Base-by-base conservation (phyloP, 352 stramenopile genomes). In the Thraustotheca clavata region DNA sequence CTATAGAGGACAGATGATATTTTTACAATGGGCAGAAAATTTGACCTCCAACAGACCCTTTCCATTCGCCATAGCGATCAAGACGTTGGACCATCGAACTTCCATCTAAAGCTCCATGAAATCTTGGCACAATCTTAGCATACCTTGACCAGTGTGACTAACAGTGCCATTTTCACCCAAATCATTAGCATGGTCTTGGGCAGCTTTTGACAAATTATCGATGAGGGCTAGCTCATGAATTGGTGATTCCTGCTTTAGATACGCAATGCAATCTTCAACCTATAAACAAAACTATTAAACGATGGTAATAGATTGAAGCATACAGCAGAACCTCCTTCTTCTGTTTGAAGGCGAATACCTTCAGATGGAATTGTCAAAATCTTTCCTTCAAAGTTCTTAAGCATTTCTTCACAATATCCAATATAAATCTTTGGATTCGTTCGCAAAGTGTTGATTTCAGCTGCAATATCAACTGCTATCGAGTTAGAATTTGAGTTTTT, bases 241-340 rank as follows among this genome's bases (percentile, higher is more conserved):
- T 12, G 57, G 16, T 2, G 20, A 18, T 26, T 54, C 27, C 9
- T 27, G 16, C 40, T 65, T 65, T 16, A 65, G 29, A 26, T 57
- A 65, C 11, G 39, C 57, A 14, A 65, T 50, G 39, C 57, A 65
- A 22, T 65, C 57, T 65, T 65, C 41, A 5, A 65, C 57, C 57
- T 65, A 65, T 9, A 27, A 26, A 7, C 32, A 61, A 12, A 24
- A 2, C 26, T n/a, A n/a, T n/a, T n/a, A 61, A 12, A 22, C 29
- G 34, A 49, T 35, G 20, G 31, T 6, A 33, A 7, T 27, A 26
- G 29, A n/a, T 20, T 33, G 9, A 54, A 5, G 39, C 57, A 40
- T 26, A 65, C 57, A 7, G 57, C 57, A 12, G 57, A 38, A 14
- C 41, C 35, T 20, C 57, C 57, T 54, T 65, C 57, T 39, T 65